Conservation (phyloP, 371 early-diverging fungal species). For the Mortierella sp. region DNA sequence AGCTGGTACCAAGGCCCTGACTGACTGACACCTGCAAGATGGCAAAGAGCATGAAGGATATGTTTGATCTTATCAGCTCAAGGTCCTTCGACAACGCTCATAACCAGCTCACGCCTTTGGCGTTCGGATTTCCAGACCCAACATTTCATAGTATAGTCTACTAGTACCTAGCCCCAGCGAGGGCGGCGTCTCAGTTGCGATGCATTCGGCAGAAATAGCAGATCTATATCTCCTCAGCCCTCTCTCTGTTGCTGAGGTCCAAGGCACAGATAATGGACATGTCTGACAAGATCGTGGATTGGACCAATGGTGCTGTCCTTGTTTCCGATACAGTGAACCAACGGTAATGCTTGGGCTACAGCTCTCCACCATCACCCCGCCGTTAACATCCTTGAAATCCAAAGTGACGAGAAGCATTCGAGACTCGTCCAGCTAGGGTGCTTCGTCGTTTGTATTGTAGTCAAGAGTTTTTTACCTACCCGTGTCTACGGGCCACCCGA, state of each 20-base stretch:
- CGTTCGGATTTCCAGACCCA: not conserved
- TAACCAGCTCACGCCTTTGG: not conserved
- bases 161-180: not conserved
- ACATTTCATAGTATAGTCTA: not conserved
- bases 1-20: not conserved
- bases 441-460: no score
- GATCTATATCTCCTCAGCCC: not conserved
- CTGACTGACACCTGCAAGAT: not conserved
- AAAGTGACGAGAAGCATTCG: no score
- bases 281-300: not conserved
- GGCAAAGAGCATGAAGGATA: not conserved
- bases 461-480: no score
- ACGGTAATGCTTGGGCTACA: not conserved
- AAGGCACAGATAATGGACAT: not conserved
- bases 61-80: not conserved
- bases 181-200: not conserved
- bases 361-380: not conserved
- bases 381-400: no score
- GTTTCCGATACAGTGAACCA: not conserved
- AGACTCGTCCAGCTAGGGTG: no score
- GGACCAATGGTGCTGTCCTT: not conserved
- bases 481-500: no score
- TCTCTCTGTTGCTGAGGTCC: not conserved
- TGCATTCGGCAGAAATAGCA: not conserved
- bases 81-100: not conserved